Conservation (phyloP, 805 yeast genomes). For the Lachancea lanzarotensis region DNA sequence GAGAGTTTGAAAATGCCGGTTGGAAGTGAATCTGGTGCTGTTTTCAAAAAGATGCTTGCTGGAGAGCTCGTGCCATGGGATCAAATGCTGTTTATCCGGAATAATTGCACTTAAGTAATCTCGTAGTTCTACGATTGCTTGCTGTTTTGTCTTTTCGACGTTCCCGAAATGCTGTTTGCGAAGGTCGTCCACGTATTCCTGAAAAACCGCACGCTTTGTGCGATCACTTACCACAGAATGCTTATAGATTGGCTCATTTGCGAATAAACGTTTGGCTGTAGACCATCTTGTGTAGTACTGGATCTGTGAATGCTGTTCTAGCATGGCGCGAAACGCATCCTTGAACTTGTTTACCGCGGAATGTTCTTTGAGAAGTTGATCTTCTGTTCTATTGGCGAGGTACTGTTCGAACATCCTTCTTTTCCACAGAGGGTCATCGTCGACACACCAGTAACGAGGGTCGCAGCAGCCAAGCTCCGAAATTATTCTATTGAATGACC, state of each 20-base stretch:
- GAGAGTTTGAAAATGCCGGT: conserved; percentile 47
- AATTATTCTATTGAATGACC: conserved; percentile 69
- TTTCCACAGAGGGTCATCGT: conserved; percentile 51
- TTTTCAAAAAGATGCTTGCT: conserved; percentile 29
- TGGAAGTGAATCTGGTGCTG: conserved; percentile 52
- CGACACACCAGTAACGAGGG: conserved; percentile 61
- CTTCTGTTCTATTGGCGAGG: conserved; percentile 43
- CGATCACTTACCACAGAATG: conserved; percentile 54
- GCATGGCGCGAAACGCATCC: conserved; percentile 43
- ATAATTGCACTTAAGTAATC: conserved; percentile 40
- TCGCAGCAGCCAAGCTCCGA: conserved; percentile 45
- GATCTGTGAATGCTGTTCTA: conserved; percentile 40
- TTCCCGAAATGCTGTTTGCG: conserved; percentile 25
- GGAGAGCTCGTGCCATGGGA: conserved; percentile 23
- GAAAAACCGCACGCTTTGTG: conserved; percentile 49
- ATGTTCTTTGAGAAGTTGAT: conserved; percentile 47
- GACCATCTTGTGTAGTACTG: conserved; percentile 59
- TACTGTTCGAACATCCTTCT: conserved; percentile 60
- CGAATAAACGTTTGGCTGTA: conserved; percentile 45
- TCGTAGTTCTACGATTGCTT: conserved; percentile 48
- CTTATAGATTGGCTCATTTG: conserved; percentile 60
- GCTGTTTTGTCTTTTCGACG: conserved; percentile 31
- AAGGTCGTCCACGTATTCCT: conserved; percentile 42
- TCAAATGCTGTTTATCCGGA: conserved; percentile 16
- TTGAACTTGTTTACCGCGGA: conserved; percentile 50